Evolutionary conservation across 768 basidiomycete species (phyloP).

Genomic region (Boletus pseudo-olivaceus): DNA sequence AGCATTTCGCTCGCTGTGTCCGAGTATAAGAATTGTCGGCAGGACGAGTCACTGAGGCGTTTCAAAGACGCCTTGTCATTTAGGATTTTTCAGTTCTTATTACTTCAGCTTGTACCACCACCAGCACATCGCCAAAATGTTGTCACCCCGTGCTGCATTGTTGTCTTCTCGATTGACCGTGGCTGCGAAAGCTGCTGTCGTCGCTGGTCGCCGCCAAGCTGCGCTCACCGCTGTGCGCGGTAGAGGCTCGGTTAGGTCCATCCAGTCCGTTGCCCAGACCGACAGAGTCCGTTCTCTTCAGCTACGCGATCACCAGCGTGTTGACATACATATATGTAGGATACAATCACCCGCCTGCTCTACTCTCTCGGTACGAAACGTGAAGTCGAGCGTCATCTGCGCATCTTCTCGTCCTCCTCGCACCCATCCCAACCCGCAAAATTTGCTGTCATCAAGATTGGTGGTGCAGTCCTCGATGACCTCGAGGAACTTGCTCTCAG

Average conservation of each 20-base stretch:
- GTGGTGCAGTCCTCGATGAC: slow-evolving; percentile 91
- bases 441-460: slow-evolving; percentile 97
- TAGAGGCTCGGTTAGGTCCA: slow-evolving; percentile 36
- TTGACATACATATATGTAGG: slow-evolving; percentile 46
- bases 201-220: slow-evolving; percentile 42
- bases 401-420: slow-evolving; percentile 95
- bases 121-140: slow-evolving; percentile 19
- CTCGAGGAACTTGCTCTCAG: slow-evolving; percentile 92
- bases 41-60: background rate
- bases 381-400: slow-evolving; percentile 96
- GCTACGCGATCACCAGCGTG: background rate
- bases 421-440: slow-evolving; percentile 88
- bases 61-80: background rate
- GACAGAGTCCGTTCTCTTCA: slow-evolving; percentile 53
- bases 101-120: slow-evolving; percentile 2
- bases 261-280: slow-evolving; percentile 68
- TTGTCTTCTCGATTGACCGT: slow-evolving; percentile 29
- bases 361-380: slow-evolving; percentile 97
- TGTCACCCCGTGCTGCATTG: slow-evolving; percentile 27
- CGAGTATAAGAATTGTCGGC: background rate
- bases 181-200: slow-evolving; percentile 45
- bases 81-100: background rate
- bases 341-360: slow-evolving; percentile 93
- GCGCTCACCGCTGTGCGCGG: slow-evolving; percentile 40
- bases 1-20: slow-evolving; percentile 15